phyloP scores from a whole-genome alignment of 352 stramenopile genomes.

The Pythium apleroticum region DNA sequence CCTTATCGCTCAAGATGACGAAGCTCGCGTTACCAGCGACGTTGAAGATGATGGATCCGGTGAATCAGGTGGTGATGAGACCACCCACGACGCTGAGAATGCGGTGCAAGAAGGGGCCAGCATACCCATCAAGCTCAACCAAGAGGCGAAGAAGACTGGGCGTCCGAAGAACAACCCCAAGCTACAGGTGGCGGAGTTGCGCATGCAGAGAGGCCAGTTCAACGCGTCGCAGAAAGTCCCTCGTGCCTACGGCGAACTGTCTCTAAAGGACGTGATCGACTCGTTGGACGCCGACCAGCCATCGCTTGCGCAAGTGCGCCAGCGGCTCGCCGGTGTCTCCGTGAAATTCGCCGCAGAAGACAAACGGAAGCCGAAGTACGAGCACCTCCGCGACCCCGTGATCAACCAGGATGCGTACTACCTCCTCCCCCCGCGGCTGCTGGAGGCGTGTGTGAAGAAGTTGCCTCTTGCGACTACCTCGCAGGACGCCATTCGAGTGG shows the following conservation, averaged over 20 bases:
- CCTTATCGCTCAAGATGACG: too few species aligned
- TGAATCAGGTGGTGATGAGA: not conserved
- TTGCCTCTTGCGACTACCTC: not conserved
- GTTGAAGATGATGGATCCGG: not conserved
- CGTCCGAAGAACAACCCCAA: not conserved
- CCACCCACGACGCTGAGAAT: not conserved
- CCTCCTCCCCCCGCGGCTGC: not conserved
- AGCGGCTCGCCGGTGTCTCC: not conserved
- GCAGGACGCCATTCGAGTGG: not conserved
- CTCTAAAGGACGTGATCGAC: not conserved
- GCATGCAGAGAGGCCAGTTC: not conserved
- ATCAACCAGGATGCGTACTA: conserved; percentile 5
- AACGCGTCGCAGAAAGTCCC: not conserved
- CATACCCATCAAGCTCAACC: not conserved
- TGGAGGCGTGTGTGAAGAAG: not conserved
- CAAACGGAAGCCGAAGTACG: conserved; percentile 3
- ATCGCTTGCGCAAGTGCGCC: not conserved
- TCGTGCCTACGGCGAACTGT: not conserved
- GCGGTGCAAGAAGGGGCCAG: not conserved
- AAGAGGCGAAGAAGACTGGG: not conserved
- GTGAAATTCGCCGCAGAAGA: not conserved
- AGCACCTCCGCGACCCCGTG: not conserved
- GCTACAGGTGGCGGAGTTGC: not conserved
- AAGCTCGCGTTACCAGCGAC: not conserved
- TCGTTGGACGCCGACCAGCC: not conserved